Conservation (phyloP, 2,329 filamentous ascomycete species). For the Calycina marina region DNA sequence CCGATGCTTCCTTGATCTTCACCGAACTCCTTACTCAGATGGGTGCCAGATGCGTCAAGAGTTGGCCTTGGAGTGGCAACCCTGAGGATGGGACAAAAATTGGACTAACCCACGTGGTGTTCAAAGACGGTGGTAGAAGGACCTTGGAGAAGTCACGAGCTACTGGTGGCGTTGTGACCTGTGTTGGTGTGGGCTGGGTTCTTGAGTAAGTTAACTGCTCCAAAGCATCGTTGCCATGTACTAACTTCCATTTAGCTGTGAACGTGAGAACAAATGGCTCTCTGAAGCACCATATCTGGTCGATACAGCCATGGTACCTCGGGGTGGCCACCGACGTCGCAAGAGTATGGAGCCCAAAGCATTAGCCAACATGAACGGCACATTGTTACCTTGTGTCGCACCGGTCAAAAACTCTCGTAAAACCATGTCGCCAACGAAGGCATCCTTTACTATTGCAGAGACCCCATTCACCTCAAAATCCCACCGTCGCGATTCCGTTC, state of each 20-base stretch:
- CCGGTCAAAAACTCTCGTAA: constrained; percentile 17
- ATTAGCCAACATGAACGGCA: constrained; percentile 54
- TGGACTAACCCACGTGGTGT: constrained; percentile 78
- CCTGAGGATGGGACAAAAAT: constrained; percentile 32
- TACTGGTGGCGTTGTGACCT: constrained; percentile 60
- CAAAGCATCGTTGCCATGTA: constrained; percentile 13
- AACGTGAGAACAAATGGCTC: constrained; percentile 62
- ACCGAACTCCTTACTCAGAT: constrained; percentile 65
- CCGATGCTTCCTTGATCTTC: constrained; percentile 69
- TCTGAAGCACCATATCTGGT: constrained; percentile 57
- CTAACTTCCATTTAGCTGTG: constrained; percentile 40
- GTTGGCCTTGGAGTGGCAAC: constrained; percentile 53
- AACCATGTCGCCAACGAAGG: constrained; percentile 19
- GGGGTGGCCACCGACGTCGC: constrained; percentile 55
- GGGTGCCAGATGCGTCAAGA: constrained; percentile 65
- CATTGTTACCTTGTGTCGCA: constrained; percentile 32
- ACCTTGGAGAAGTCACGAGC: constrained; percentile 71
- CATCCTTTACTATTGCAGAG: constrained; percentile 16
- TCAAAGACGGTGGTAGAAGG: constrained; percentile 69
- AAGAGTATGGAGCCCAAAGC: constrained; percentile 72
- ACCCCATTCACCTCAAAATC: constrained; percentile 19
- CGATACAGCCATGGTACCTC: constrained; percentile 51
- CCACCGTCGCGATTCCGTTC: constrained; percentile 18
- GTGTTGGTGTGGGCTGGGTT: constrained; percentile 79
- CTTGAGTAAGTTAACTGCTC: constrained; percentile 51